Evolutionary conservation across 257 asterid species (phyloP).

Genomic region (Hygrophila difformis): DNA sequence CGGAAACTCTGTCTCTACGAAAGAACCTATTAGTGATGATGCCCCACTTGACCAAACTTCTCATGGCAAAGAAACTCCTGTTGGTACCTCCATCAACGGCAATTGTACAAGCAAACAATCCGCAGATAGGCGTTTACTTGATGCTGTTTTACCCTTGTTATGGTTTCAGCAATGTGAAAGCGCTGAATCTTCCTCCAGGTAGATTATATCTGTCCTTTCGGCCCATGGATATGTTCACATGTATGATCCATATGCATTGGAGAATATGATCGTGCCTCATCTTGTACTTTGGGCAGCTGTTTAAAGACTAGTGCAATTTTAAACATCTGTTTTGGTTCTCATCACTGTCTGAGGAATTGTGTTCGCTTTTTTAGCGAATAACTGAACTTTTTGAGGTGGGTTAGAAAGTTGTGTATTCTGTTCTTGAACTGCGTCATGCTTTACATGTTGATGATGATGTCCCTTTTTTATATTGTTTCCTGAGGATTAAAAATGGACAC

Average conservation of each 20-base stretch:
- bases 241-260: not conserved
- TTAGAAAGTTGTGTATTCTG: no score
- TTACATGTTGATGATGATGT: no score
- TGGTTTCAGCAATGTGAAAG: conserved; percentile 70
- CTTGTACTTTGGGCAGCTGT: not conserved
- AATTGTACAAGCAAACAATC: conserved; percentile 30
- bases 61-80: conserved; percentile 23
- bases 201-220: not conserved
- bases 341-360: no score
- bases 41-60: conserved; percentile 27
- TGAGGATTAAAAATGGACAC: no score
- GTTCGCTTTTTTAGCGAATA: no score
- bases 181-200: conserved; percentile 90
- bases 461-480: no score
- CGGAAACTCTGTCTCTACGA: conserved; percentile 22
- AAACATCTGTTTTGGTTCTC: no score
- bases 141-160: conserved; percentile 48
- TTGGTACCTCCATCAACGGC: conserved; percentile 25
- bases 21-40: conserved; percentile 24
- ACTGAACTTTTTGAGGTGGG: no score
- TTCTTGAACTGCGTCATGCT: no score
- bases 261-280: not conserved
- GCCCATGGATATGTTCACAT: not conserved
- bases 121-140: conserved; percentile 42
- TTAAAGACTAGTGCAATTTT: no score